Percentiles rank a stretch among this genome's conserved stretches.
Conservation (phyloP, 2,329 filamentous ascomycete species). For the Fusarium mangiferae region DNA sequence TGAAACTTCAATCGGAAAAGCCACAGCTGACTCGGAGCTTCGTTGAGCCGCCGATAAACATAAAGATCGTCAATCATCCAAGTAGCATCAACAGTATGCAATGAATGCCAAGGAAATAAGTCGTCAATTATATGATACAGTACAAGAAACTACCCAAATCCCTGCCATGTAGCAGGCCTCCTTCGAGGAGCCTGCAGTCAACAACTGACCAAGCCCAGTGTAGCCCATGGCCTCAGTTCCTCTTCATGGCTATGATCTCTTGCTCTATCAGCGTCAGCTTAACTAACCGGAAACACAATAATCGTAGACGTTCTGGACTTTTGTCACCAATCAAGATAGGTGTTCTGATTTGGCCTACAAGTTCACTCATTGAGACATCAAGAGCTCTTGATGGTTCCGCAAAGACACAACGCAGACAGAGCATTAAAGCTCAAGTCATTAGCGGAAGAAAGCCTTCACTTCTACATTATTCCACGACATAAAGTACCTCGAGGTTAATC, state of each 20-base stretch:
- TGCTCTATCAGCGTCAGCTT: not conserved
- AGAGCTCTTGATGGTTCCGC: no score
- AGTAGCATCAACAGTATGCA: no score
- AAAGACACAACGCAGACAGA: not conserved
- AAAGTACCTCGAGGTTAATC: not conserved
- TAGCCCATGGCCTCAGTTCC: not conserved
- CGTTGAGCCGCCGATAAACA: not conserved
- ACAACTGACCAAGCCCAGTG: not conserved
- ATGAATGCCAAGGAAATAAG: not conserved
- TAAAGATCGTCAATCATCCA: not conserved
- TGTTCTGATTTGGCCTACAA: not conserved
- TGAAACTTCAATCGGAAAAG: not conserved
- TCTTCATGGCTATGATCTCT: no score
- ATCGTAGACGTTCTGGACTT: no score
- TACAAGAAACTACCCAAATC: not conserved
- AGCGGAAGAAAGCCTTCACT: not conserved
- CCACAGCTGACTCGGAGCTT: not conserved
- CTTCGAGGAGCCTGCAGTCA: no score
- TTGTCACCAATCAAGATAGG: no score
- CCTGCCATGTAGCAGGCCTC: not conserved
- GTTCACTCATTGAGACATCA: not conserved
- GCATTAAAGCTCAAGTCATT: not conserved
- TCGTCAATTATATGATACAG: not conserved
- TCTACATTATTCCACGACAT: fast-evolving
- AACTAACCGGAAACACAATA: no score